Evolutionary conservation across 768 basidiomycete genomes (phyloP).

Genomic region (Agrocybe chaxingu): DNA sequence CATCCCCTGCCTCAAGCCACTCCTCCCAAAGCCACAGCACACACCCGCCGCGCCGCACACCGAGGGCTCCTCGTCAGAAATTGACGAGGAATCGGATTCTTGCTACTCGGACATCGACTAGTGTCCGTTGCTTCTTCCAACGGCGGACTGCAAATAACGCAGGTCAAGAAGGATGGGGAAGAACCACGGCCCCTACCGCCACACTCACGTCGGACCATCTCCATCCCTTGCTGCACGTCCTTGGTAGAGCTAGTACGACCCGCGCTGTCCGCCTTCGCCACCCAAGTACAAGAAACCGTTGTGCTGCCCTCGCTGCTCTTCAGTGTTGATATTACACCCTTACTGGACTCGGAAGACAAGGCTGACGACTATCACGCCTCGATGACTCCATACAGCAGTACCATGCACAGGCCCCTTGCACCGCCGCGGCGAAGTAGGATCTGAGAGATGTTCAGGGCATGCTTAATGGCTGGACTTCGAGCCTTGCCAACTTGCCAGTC

Average conservation of each 20-base stretch:
- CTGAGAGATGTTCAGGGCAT: constrained; percentile 59
- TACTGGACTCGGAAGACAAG: constrained; percentile 70
- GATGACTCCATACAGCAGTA: constrained; percentile 37
- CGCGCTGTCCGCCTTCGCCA: constrained; percentile 22
- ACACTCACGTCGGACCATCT: constrained; percentile 55
- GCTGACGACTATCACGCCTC: constrained; percentile 45
- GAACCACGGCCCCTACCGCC: constrained; percentile 50
- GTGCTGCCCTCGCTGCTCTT: constrained; percentile 57
- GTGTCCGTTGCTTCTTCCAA: constrained; percentile 46
- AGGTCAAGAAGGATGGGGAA: constrained; percentile 26
- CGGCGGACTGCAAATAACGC: constrained; percentile 23
- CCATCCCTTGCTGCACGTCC: constrained; percentile 54
- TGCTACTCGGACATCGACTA: constrained; percentile 32
- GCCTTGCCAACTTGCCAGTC: constrained; percentile 39
- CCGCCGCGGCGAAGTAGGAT: constrained; percentile 54
- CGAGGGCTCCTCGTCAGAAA: constrained; percentile 28
- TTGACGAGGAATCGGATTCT: constrained; percentile 34
- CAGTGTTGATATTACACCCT: constrained; percentile 61
- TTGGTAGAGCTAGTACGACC: constrained; percentile 34
- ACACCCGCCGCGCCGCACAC: constrained; percentile 13
- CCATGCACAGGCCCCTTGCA: constrained; percentile 26
- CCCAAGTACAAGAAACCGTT: constrained; percentile 25
- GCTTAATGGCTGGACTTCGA: constrained; percentile 65
- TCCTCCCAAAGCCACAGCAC: constrained; percentile 18
- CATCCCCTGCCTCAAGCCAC: constrained; percentile 59